Evolutionary conservation across 2,329 filamentous ascomycete species (phyloP).

Genomic region (Coniochaeta sp.): DNA sequence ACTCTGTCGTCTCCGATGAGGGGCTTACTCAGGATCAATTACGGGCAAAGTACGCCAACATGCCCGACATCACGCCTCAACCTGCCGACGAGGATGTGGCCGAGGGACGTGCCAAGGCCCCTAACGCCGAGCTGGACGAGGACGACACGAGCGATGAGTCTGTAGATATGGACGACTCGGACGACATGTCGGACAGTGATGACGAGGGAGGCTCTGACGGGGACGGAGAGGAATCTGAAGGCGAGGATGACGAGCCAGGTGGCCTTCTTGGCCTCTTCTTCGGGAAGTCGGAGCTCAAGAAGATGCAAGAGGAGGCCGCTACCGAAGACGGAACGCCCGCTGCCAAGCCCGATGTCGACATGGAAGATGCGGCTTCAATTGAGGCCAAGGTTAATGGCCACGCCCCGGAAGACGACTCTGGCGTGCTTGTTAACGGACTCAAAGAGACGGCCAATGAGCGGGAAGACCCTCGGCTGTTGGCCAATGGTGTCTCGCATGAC

Average conservation of each 20-base stretch:
- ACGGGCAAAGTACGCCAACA: constrained; percentile 59
- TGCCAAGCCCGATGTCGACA: constrained; percentile 20
- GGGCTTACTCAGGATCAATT: constrained; percentile 63
- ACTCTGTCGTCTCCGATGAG: constrained; percentile 50
- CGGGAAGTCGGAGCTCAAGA: constrained; percentile 48
- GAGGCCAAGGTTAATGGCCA: constrained; percentile 1
- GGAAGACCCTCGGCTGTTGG: neutral
- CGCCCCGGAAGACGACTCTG: neutral
- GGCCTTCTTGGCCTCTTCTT: constrained; percentile 53
- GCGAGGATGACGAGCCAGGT: constrained; percentile 31
- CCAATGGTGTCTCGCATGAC: neutral
- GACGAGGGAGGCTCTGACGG: constrained; percentile 38
- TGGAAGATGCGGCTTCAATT: constrained; percentile 21
- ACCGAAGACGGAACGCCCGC: constrained; percentile 11
- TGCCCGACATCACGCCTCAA: constrained; percentile 40
- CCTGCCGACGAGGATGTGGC: constrained; percentile 19
- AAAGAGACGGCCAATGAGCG: neutral
- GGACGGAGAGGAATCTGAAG: constrained; percentile 31
- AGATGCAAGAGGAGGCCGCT: constrained; percentile 36
- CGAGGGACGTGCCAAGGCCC: constrained; percentile 10
- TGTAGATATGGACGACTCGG: constrained; percentile 62
- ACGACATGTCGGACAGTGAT: constrained; percentile 37
- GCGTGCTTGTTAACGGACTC: neutral
- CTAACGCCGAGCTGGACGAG: constrained; percentile 19
- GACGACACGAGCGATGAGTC: constrained; percentile 58